Conservation (phyloP, 176 grass and related monocot genomes). For the Musa troglodytarum region DNA sequence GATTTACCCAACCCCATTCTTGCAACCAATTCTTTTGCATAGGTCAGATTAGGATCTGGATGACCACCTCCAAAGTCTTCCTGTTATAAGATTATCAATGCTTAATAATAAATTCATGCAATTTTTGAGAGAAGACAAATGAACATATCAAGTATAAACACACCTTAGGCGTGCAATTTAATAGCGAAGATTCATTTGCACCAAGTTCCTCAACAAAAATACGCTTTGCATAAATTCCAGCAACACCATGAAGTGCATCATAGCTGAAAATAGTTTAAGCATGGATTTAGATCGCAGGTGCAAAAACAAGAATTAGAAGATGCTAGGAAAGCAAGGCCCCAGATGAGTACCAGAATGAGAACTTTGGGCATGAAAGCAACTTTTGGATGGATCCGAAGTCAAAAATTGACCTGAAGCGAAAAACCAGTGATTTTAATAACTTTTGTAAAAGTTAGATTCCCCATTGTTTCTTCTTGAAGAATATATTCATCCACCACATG, state of each 20-base stretch:
- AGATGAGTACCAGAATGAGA: slow-evolving; percentile 77
- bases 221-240: slow-evolving; percentile 71
- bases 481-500: not conserved
- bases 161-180: slow-evolving; percentile 90
- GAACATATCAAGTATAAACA: not conserved
- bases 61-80: slow-evolving; percentile 98
- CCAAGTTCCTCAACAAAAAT: slow-evolving; percentile 98
- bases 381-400: slow-evolving; percentile 79
- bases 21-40: slow-evolving; percentile 95
- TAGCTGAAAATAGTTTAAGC: slow-evolving; percentile 44
- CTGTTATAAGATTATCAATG: slow-evolving; percentile 36
- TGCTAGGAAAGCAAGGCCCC: not conserved
- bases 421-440: not conserved
- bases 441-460: not conserved
- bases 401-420: slow-evolving; percentile 64
- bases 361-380: slow-evolving; percentile 75
- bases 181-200: slow-evolving; percentile 76
- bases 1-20: slow-evolving; percentile 87
- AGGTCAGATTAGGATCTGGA: slow-evolving; percentile 94
- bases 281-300: slow-evolving; percentile 10
- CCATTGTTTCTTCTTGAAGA: not conserved
- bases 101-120: not conserved
- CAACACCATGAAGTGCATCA: slow-evolving; percentile 95
- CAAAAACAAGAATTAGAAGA: slow-evolving; percentile 10
- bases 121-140: not conserved